These are phyloP conservation scores for Blumeria hordei DNA, from an alignment of 2,329 filamentous ascomycete species.

Conservation along the genomic window DNA sequence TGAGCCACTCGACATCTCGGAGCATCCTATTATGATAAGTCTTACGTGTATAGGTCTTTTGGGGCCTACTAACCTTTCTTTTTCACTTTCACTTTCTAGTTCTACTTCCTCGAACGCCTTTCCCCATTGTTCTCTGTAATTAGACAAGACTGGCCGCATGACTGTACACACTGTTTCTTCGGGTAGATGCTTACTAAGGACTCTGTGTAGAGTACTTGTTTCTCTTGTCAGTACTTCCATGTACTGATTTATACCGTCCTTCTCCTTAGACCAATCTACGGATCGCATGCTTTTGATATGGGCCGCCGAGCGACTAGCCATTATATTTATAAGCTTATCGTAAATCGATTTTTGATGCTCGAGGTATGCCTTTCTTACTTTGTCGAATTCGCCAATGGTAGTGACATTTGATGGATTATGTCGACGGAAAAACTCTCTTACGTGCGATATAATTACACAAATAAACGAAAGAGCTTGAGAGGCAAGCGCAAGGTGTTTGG, in stretches of 20 bases:
- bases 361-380: constrained; percentile 18
- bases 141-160: constrained; percentile 43
- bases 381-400: constrained; percentile 23
- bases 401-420: constrained; percentile 32
- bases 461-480: constrained; percentile 77
- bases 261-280: constrained; percentile 33
- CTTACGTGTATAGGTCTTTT: not conserved
- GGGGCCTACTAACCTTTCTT: constrained; percentile 27
- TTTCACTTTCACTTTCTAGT: constrained; percentile 33
- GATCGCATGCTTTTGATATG: constrained; percentile 40
- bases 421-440: constrained; percentile 73
- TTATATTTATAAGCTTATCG: constrained; percentile 51
- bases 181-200: constrained; percentile 41
- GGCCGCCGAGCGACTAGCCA: constrained; percentile 34
- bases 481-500: constrained; percentile 78
- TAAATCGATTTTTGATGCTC: constrained; percentile 51
- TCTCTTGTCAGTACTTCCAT: constrained; percentile 53
- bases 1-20: constrained; percentile 38
- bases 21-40: constrained; percentile 24
- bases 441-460: constrained; percentile 64
- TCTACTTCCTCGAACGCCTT: constrained; percentile 35
- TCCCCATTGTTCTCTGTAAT: constrained; percentile 40
- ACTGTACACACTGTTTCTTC: constrained; percentile 40
- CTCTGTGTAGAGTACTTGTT: constrained; percentile 43
- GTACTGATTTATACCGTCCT: constrained; percentile 26